These are phyloP conservation scores for Cladosporium colombiae DNA, from an alignment of 2,329 filamentous ascomycete genomes.

Conservation along the genomic window DNA sequence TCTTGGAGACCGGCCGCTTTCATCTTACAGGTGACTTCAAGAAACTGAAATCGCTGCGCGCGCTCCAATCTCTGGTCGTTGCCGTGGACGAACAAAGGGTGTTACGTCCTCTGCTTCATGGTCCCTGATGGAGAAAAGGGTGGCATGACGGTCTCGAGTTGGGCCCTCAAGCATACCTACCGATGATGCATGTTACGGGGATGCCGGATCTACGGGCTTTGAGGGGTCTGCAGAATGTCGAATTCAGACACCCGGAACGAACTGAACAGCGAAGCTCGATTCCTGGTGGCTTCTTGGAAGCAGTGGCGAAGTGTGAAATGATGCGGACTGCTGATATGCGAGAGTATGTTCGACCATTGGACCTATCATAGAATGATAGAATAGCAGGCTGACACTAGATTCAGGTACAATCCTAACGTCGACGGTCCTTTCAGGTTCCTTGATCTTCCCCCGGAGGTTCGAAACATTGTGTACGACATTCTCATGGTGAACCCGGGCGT, in stretches of 20 bases:
- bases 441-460: slow-evolving; percentile 36
- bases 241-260: not conserved
- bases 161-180: slow-evolving; percentile 25
- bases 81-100: not conserved
- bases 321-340: not conserved
- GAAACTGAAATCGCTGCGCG: not conserved
- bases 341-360: too few species aligned
- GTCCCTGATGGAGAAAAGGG: not conserved
- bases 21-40: not conserved
- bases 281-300: not conserved
- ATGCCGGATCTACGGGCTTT: slow-evolving; percentile 28
- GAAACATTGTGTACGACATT: slow-evolving; percentile 37
- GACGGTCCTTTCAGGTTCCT: slow-evolving; percentile 21
- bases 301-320: not conserved
- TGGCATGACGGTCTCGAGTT: not conserved
- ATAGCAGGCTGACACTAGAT: too few species aligned
- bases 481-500: not conserved
- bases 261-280: not conserved
- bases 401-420: not conserved
- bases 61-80: not conserved
- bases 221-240: slow-evolving; percentile 9
- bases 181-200: slow-evolving; percentile 24
- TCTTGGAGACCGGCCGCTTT: not conserved
- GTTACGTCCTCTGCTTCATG: not conserved
- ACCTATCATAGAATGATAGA: too few species aligned